Base-by-base conservation (phyloP, 768 basidiomycete genomes). In the Collybiopsis confluens region DNA sequence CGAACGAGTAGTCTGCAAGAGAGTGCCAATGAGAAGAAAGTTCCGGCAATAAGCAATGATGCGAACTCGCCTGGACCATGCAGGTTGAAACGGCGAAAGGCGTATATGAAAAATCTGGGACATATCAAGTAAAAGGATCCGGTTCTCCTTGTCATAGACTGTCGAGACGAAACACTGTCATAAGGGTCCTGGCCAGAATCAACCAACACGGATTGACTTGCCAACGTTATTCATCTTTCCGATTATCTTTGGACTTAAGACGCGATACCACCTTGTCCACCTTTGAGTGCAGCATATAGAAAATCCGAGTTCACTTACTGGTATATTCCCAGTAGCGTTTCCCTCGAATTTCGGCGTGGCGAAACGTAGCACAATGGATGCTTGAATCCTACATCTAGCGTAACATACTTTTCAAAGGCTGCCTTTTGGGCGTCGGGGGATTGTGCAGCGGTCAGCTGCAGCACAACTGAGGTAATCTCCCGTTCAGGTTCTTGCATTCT, bases 311-410 rank as follows among this genome's bases (percentile, higher is more conserved):
- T 4, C 0, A 30, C 76, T 27, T 54, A 81, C 77, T 84, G 81
- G 62, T 80, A 85, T 27, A 86, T 73, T 9, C 73, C 81, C 2
- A 86, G 69, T 24, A 87, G 69, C 18, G 69, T 66, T 16, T 81
- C 76, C 48, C 84, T 73, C 15, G 84, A 84, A 50, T 73, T 72
- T n/a, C 76, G 72, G 0, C 62, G 73, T 3, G 76, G 65, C 2
- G 62, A 51, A 13, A 86, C 76, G 38, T 68, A 63, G 69, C 77
- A 85, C 24, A 86, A 54, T 0, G 85, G 82, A 63, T 87, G 83
- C 37, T 71, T 74, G 62, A 87, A 82, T 2, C 69, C 73, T 23
- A 80, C 82, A 56, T 87, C 76, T 2, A 69, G 65, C 4, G 75
- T 70, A 65, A 81, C 81, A 60, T 82, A 85, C 44, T 70, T 76